phyloP scores from a whole-genome alignment of 306 rosid genomes.

The Acmispon strigosus region DNA sequence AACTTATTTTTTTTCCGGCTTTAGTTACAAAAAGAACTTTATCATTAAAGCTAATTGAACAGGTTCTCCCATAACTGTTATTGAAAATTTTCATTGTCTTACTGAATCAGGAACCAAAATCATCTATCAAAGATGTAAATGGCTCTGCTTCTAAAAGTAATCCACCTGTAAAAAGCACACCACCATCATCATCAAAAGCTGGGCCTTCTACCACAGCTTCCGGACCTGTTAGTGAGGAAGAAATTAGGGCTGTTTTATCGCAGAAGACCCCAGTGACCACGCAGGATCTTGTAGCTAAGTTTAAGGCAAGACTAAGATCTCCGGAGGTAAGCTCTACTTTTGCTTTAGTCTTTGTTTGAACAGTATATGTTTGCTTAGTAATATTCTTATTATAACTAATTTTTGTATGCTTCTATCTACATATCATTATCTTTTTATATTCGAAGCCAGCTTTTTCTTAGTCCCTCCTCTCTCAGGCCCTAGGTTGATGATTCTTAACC shows the following conservation, averaged over 20 bases:
- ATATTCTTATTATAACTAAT: not conserved
- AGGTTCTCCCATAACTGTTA: not conserved
- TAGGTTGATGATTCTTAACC: not conserved
- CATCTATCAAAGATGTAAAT: slow-evolving; percentile 49
- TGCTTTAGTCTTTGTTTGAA: slow-evolving; percentile 2
- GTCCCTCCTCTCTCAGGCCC: not conserved
- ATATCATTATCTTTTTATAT: not conserved
- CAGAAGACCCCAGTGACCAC: slow-evolving; percentile 85
- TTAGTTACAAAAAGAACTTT: not conserved
- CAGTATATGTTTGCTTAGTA: slow-evolving; percentile 2
- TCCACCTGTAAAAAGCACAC: slow-evolving; percentile 46
- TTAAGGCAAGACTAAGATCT: slow-evolving; percentile 67
- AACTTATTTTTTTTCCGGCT: not conserved
- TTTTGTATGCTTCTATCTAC: not conserved
- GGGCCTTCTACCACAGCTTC: slow-evolving; percentile 44
- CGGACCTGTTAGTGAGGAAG: slow-evolving; percentile 86
- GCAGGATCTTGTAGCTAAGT: slow-evolving; percentile 86
- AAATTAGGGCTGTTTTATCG: slow-evolving; percentile 76
- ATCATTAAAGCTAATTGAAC: not conserved
- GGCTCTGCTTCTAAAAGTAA: slow-evolving; percentile 44
- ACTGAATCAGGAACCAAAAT: slow-evolving; percentile 56
- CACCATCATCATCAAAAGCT: slow-evolving; percentile 37
- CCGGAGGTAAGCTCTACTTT: slow-evolving; percentile 48
- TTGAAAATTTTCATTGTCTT: slow-evolving; percentile 15
- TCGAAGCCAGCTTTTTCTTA: not conserved